These are phyloP conservation scores for Tuber magnatum DNA, from an alignment of 495 filamentous ascomycete species.

Conservation along the genomic window DNA sequence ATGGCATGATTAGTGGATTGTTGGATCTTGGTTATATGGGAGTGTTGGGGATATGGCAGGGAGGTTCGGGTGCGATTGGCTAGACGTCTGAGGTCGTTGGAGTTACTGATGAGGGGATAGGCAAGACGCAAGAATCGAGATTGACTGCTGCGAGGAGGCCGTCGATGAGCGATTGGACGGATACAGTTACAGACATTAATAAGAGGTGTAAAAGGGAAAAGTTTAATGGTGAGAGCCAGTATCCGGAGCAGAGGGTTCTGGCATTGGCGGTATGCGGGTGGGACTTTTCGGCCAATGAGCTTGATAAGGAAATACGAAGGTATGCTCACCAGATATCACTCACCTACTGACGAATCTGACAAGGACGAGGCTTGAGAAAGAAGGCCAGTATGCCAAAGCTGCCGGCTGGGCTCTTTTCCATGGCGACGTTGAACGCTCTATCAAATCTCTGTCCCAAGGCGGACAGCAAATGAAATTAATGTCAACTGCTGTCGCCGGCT, in stretches of 20 bases:
- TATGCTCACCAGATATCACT: slow-evolving; percentile 5
- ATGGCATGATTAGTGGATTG: slow-evolving; percentile 64
- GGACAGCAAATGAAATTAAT: slow-evolving; percentile 40
- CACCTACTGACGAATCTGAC: background rate
- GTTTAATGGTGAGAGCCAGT: slow-evolving; percentile 51
- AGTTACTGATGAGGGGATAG: background rate
- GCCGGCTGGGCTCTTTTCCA: slow-evolving; percentile 71
- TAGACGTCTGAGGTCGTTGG: background rate
- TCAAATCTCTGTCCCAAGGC: slow-evolving; percentile 27
- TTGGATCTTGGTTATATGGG: slow-evolving; percentile 83
- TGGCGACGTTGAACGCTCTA: slow-evolving; percentile 52
- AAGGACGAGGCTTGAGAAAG: slow-evolving; percentile 45
- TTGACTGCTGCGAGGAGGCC: slow-evolving; percentile 13
- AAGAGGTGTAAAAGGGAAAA: slow-evolving; percentile 47
- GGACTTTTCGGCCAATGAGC: slow-evolving; percentile 52
- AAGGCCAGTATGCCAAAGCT: slow-evolving; percentile 70
- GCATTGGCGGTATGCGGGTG: slow-evolving; percentile 74
- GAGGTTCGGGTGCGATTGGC: slow-evolving; percentile 53
- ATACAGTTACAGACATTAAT: slow-evolving; percentile 51
- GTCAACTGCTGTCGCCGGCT: slow-evolving; percentile 41
- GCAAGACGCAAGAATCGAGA: slow-evolving; percentile 16
- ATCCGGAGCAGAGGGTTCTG: slow-evolving; percentile 65
- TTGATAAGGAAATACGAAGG: slow-evolving; percentile 45
- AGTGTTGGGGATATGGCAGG: slow-evolving; percentile 70
- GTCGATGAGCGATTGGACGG: slow-evolving; percentile 43